These are phyloP conservation scores for Chrysopogon serrulatus DNA, from an alignment of 176 grass and related monocot species.

Conservation along the genomic window DNA sequence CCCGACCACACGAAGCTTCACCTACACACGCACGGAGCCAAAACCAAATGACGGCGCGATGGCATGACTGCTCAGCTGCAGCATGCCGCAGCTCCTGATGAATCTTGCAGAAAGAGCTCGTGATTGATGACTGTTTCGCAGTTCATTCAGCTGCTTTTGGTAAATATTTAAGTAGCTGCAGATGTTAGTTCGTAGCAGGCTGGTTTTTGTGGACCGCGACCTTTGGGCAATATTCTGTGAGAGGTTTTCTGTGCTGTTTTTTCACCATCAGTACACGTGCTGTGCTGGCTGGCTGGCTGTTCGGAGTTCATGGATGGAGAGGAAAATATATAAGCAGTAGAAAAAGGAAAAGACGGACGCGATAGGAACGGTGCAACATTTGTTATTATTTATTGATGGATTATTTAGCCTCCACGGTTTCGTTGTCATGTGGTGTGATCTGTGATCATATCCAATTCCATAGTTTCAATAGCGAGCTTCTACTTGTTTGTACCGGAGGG, in stretches of 20 bases:
- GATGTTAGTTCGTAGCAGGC: constrained; percentile 31
- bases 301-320: background rate
- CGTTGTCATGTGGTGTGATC: background rate
- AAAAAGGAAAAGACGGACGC: background rate
- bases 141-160: constrained; percentile 21
- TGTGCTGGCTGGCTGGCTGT: constrained; percentile 19
- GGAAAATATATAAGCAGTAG: background rate
- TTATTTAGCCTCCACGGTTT: background rate
- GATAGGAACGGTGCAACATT: constrained; percentile 6
- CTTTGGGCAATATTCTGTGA: constrained; percentile 26
- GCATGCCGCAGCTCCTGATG: constrained; percentile 33
- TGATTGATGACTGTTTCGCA: background rate
- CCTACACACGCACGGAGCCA: constrained; percentile 57
- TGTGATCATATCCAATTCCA: background rate
- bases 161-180: constrained; percentile 46
- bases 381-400: constrained; percentile 26
- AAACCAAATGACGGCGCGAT: constrained; percentile 40
- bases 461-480: background rate
- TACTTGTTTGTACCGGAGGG: background rate
- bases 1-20: constrained; percentile 51
- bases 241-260: constrained; percentile 12
- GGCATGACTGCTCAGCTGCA: constrained; percentile 18
- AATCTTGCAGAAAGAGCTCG: constrained; percentile 25
- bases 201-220: constrained; percentile 28
- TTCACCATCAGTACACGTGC: constrained; percentile 1